Evolutionary conservation across 2,329 filamentous ascomycete genomes (phyloP), one percentile per base, ranked within the genome.

Genomic region (Penicillium sp.): DNA sequence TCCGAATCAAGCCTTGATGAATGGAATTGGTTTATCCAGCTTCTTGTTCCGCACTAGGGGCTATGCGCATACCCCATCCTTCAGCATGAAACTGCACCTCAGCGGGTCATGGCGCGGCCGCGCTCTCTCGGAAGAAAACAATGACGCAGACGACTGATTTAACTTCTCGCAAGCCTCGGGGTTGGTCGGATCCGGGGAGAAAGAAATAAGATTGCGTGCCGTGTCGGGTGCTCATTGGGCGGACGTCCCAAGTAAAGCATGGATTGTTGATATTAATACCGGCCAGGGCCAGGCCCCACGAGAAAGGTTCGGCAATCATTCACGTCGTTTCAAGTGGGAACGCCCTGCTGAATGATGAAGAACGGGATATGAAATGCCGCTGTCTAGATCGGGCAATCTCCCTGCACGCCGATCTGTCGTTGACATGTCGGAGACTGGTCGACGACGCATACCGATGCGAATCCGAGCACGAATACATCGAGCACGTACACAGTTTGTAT

Each of bases 181-280:
- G 40, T 36, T 55, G 48, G 40, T 37, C 30, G 29, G 41, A 39
- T 9, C 21, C 15, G 20, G 13, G 40, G 26, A 32, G 32, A 30
- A 36, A n/a, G 26, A 29, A 40, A 21, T 37, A 30, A 40, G 46
- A 48, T 45, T 50, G 45, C 43, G 40, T 50, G 47, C 49, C 54
- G 56, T 53, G 51, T 59, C 51, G 44, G 45, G 47, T 39, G 44
- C 45, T 54, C 43, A 47, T 57, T 59, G 54, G 47, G 26, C n/a
- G n/a, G n/a, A n/a, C n/a, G 39, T 29, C 27, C 3, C 15, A 40
- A 40, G 18, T 33, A 4, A 42, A 41, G 44, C 42, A 26, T 27
- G 13, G 10, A 18, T 18, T 36, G 13, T 17, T 23, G 33, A 47
- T 54, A 36, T 44, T 24, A 37, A 27, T 37, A 39, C 36, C n/a